phyloP scores from a whole-genome alignment of 352 stramenopile species.

The Phytophthora cactorum region DNA sequence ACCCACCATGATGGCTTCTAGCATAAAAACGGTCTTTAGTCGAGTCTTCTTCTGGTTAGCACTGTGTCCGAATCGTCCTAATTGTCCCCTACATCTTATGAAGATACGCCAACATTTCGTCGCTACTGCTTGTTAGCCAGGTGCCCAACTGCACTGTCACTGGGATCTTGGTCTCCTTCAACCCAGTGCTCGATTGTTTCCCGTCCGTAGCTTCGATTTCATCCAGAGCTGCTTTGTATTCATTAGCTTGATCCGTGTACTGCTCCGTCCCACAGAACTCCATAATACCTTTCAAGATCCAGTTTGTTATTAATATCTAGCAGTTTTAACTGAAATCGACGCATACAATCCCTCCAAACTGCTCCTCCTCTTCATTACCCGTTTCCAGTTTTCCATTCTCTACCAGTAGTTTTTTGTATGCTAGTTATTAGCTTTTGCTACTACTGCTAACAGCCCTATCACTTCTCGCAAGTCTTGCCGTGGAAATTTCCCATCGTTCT shows the following conservation, averaged over 20 bases:
- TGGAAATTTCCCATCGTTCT: not conserved
- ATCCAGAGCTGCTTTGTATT: conserved; percentile 20
- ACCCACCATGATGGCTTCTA: conserved; percentile 26
- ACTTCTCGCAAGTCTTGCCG: conserved; percentile 22
- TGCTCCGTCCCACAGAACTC: conserved; percentile 29
- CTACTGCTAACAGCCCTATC: conserved; percentile 18
- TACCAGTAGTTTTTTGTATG: conserved; percentile 30
- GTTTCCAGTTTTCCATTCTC: conserved; percentile 15
- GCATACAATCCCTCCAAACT: conserved; percentile 13
- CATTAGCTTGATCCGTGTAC: conserved; percentile 12
- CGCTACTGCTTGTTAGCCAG: conserved; percentile 20
- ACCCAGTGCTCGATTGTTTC: conserved; percentile 8
- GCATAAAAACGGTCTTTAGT: conserved; percentile 28
- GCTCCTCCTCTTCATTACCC: conserved; percentile 13
- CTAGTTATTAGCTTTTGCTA: conserved; percentile 29
- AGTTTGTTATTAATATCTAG: not conserved
- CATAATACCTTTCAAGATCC: conserved; percentile 21
- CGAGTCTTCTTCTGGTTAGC: conserved; percentile 2
- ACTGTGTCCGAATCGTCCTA: conserved; percentile 12
- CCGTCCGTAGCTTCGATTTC: conserved; percentile 18
- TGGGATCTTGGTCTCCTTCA: conserved; percentile 32
- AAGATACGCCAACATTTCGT: conserved; percentile 22
- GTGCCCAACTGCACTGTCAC: conserved; percentile 28
- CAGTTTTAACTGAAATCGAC: conserved; percentile 23
- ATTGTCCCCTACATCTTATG: conserved; percentile 21